Evolutionary conservation across 2,329 filamentous ascomycete species (phyloP), one percentile per base, ranked within the genome.

Genomic region (Fusarium mundagurra): DNA sequence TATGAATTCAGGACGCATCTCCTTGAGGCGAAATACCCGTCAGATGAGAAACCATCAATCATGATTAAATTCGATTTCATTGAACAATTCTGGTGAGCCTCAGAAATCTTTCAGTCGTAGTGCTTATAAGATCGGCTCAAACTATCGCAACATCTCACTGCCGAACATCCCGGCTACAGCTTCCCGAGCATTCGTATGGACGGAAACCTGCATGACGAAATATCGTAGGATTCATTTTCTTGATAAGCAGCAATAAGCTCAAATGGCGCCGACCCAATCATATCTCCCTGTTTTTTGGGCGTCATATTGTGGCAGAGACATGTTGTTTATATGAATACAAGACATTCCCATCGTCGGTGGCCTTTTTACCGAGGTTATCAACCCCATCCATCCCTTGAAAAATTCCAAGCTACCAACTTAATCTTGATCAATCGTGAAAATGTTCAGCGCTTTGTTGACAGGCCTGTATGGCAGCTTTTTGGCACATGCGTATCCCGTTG

Each of bases 341-440:
- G 67, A 71, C 67, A 70, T 17, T 20, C 27, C 64, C 34, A 67
- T 31, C 51, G 36, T 20, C n/a, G 39, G 33, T 44, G 47, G 60
- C 47, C 55, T 53, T 55, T 43, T 59, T 70, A 41, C 67, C 66
- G 51, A 58, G 66, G 51, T 66, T 60, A 36, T 41, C 36, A 24
- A 45, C 20, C 44, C 34, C 27, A 24, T 66, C 65, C 67, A 22
- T 64, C 67, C 67, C 60, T 60, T 65, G 3, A 18, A 29, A n/a
- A 38, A 18, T 18, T 18, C 10, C 14, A 29, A 39, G 4, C 24
- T 54, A 14, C 8, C 22, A 39, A 38, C 24, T 29, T n/a, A 20
- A 18, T 18, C 31, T 3, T 55, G 17, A 50, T 27, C 27, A 36
- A 24, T 8, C 38, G 24, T 38, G 29, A 48, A 33, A 36, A 71